phyloP scores from a whole-genome alignment of 148 eudicot genomes.

The Oxyria digyna region DNA sequence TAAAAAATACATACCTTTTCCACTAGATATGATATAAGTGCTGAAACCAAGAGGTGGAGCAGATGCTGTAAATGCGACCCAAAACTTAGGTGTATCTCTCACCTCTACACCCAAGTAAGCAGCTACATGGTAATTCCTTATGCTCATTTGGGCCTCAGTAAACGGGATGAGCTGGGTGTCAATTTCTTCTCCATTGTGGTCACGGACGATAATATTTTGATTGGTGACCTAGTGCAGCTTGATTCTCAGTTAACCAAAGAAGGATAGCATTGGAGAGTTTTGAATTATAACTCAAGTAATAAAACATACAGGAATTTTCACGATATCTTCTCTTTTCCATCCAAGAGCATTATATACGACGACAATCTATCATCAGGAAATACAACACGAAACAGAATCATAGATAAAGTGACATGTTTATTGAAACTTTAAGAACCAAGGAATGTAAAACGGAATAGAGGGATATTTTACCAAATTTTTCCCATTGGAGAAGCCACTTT shows the following conservation, averaged over 20 bases:
- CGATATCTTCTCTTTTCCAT: constrained; percentile 71
- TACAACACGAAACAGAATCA: neutral
- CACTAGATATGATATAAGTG: constrained; percentile 44
- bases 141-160: constrained; percentile 35
- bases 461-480: constrained; percentile 51
- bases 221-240: constrained; percentile 40
- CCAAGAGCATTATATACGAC: constrained; percentile 83
- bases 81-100: constrained; percentile 34
- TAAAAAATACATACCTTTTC: constrained; percentile 29
- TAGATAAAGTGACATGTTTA: neutral
- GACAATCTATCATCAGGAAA: constrained; percentile 37
- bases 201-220: constrained; percentile 36
- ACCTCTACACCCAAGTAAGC: constrained; percentile 44
- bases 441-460: neutral
- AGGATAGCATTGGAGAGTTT: neutral
- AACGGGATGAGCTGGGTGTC: constrained; percentile 64
- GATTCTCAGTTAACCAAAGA: neutral
- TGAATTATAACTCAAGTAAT: neutral
- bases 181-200: constrained; percentile 52
- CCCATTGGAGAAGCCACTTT: constrained; percentile 55
- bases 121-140: constrained; percentile 36
- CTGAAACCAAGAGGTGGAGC: constrained; percentile 76
- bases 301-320: constrained; percentile 74
- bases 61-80: constrained; percentile 61
- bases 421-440: neutral